These are phyloP conservation scores for Neodidymelliopsis sp. DNA, from an alignment of 2,329 filamentous ascomycete species.

Conservation along the genomic window DNA sequence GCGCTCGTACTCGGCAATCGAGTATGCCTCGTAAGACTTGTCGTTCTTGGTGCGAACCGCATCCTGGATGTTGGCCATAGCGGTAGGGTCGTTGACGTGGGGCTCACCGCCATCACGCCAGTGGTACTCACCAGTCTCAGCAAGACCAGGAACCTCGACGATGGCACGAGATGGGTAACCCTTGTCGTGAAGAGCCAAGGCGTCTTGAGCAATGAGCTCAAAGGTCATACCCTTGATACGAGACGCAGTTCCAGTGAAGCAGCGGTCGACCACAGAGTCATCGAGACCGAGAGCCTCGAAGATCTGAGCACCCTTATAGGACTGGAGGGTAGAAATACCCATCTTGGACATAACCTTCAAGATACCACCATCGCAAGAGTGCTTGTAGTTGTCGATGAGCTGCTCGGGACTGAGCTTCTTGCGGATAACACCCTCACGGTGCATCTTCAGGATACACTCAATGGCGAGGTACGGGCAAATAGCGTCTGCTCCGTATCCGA, in stretches of 20 bases:
- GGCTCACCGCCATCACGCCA: slow-evolving; percentile 97
- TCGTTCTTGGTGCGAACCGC: slow-evolving; percentile 97
- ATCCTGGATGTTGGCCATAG: slow-evolving; percentile 96
- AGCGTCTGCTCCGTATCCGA: slow-evolving; percentile 93
- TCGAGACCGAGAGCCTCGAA: slow-evolving; percentile 96
- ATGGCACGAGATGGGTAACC: slow-evolving; percentile 86
- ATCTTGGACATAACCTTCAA: slow-evolving; percentile 99
- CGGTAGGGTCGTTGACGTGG: slow-evolving; percentile 92
- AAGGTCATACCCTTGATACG: slow-evolving; percentile 95
- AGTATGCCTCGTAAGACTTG: slow-evolving; percentile 98
- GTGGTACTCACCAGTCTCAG: slow-evolving; percentile 96
- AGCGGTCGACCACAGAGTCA: slow-evolving; percentile 88
- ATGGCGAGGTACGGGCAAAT: slow-evolving; percentile 95
- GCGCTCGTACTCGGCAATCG: slow-evolving; percentile 89
- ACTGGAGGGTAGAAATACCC: slow-evolving; percentile 96
- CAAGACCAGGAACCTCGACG: slow-evolving; percentile 77
- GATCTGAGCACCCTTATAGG: slow-evolving; percentile 97
- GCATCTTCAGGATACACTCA: slow-evolving; percentile 96
- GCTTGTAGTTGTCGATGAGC: slow-evolving; percentile 94
- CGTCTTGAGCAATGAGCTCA: slow-evolving; percentile 90
- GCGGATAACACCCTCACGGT: slow-evolving; percentile 89
- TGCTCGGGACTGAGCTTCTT: slow-evolving; percentile 84
- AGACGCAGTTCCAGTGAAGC: slow-evolving; percentile 92
- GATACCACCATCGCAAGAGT: slow-evolving; percentile 94
- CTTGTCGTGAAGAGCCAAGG: slow-evolving; percentile 92